phyloP scores from a whole-genome alignment of 2,329 filamentous ascomycete genomes.

The Microsporum audouinii region DNA sequence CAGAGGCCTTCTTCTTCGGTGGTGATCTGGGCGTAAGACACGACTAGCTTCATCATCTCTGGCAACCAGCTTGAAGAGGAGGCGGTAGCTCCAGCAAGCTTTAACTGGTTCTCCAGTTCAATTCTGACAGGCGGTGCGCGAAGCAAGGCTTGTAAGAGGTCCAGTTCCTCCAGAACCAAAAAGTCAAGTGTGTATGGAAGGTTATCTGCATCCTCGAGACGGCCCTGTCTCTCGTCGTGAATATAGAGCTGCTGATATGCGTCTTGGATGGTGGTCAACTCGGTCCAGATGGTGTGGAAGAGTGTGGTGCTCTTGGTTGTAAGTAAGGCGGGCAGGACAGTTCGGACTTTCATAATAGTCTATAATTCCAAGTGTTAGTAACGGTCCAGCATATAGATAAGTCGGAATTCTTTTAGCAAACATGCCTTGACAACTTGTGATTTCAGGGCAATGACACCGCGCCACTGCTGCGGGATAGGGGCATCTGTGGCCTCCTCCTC shows the following conservation, averaged over 20 bases:
- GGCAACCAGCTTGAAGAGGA: constrained; percentile 67
- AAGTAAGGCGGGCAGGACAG: constrained; percentile 69
- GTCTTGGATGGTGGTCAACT: constrained; percentile 61
- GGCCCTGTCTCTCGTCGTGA: constrained; percentile 69
- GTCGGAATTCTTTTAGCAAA: constrained; percentile 8
- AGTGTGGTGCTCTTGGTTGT: constrained; percentile 70
- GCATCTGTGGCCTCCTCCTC: constrained; percentile 48
- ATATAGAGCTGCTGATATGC: constrained; percentile 78
- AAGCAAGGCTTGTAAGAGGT: constrained; percentile 85
- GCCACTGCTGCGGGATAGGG: constrained; percentile 55
- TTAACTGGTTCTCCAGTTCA: constrained; percentile 72
- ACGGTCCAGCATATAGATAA: not conserved
- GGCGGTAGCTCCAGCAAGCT: constrained; percentile 46
- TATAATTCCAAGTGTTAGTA: constrained; percentile 25
- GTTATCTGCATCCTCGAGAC: constrained; percentile 77
- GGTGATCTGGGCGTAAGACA: constrained; percentile 79
- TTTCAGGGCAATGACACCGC: constrained; percentile 75
- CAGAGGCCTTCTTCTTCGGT: constrained; percentile 88
- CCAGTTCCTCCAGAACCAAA: constrained; percentile 82
- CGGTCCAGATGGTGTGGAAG: constrained; percentile 82
- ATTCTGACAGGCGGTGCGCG: constrained; percentile 78
- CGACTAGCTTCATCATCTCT: constrained; percentile 74
- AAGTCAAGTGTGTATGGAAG: constrained; percentile 94
- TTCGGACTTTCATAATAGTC: constrained; percentile 78
- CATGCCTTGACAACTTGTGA: constrained; percentile 72